Base-by-base conservation (phyloP, 148 eudicot species). In the Chenopodium suecicum region DNA sequence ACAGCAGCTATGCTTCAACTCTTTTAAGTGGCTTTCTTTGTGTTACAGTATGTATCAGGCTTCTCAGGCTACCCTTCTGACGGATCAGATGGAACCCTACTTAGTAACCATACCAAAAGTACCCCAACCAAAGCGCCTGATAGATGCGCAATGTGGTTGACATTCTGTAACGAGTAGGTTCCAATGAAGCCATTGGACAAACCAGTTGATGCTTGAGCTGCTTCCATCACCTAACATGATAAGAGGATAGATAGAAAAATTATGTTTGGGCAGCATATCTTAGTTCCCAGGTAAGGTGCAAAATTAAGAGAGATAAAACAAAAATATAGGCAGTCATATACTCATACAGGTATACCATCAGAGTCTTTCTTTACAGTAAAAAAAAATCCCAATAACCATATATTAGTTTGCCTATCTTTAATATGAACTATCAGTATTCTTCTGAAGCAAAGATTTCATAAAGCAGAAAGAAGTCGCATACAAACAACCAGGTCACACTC, bases 81-180 rank as follows among this genome's bases (percentile, higher is more conserved):
- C 66, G 90, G 79, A 16, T 56, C 75, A 10, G 88, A 83, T 37
- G 94, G 88, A 75, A 90, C 73, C 79, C 77, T 76, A 76, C 94
- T 90, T 19, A 91, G 67, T 76, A 90, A 79, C 92, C 92, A 91
- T 70, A 91, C 88, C 78, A 96, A 81, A 83, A 86, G 88, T 23
- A 88, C 96, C 66, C 96, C 98, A 60, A 92, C 85, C 74, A 92
- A 88, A 79, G 98, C 98, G 65, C 98, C 97, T 1, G 98, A 92
- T 5, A 94, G 90, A 83, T 92, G 98, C 41, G 97, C 94, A 23
- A 94, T 89, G 88, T 92, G 98, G 76, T 91, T 90, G 54, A 94
- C 90, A 82, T 82, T 88, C 80, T 88, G 91, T 62, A 91, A 22
- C 12, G 88, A 77, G 46, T 82, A 74, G 22, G 82, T 82, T 37